Evolutionary conservation across 2,329 filamentous ascomycete genomes (phyloP), one percentile per base, ranked within the genome.

Genomic region (Pseudocercospora crystallina): DNA sequence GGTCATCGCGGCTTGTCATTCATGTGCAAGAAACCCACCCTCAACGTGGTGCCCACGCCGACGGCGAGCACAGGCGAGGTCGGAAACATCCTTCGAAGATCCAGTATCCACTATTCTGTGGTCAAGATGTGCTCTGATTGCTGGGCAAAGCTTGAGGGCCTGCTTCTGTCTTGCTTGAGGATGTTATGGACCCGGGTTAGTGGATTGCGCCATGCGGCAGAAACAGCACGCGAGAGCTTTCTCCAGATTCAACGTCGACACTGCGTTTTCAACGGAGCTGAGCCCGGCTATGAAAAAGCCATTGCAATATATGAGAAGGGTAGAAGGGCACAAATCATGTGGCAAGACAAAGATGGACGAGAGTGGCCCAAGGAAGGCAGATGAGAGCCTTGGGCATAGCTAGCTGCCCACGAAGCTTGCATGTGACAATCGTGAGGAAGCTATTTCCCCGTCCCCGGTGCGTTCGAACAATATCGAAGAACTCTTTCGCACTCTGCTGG

Each of bases 191-290:
- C 30, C 33, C 31, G 37, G 38, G 31, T 41, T 51, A 52, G 44
- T 49, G 49, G 49, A 55, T 55, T 30, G 49, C 53, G 53, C 47
- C 13, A 52, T 51, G 49, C 31, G 39, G 39, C 20, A 39, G 14
- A n/a, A 31, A 29, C 40, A 55, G 49, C 49, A 52, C 53, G 53
- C 53, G 44, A 55, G 53, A 55, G 42, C 30, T 29, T 2, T 44
- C 39, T 26, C 20, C 20, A 26, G 20, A 26, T 26, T 26, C 20
- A 26, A 26, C 20, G 20, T 26, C 20, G 20, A 26, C 7, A 26
- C 20, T 26, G n/a, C 20, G 3, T 4, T 3, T 26, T 26, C 20
- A 26, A 26, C 20, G 20, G 20, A 26, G 20, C 20, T 26, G 20
- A 26, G 20, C 3, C 20, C 20, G 20, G 20, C 20, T 26, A 26